Evolutionary conservation across 768 basidiomycete species (phyloP).

Genomic region (Suillus occidentalis): DNA sequence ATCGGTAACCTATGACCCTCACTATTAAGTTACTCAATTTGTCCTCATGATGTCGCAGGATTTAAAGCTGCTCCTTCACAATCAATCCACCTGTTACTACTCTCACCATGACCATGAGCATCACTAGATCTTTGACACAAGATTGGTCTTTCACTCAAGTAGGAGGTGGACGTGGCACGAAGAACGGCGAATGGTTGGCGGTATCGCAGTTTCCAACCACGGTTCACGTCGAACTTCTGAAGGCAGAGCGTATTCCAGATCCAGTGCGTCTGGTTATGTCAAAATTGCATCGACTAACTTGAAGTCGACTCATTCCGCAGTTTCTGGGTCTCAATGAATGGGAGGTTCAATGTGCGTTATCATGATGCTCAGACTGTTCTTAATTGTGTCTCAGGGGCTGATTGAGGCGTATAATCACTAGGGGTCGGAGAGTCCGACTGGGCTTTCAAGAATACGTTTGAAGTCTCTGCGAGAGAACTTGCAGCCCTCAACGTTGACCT

Average conservation of each 20-base stretch:
- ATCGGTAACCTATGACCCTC: constrained; percentile 7
- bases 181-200: constrained; percentile 65
- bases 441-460: constrained; percentile 74
- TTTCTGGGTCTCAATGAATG: constrained; percentile 80
- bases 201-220: constrained; percentile 75
- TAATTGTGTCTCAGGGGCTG: not conserved
- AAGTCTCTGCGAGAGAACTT: constrained; percentile 48
- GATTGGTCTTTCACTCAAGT: constrained; percentile 72
- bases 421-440: constrained; percentile 90
- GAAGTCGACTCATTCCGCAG: constrained; percentile 36
- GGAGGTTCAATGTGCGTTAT: constrained; percentile 80
- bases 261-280: constrained; percentile 55
- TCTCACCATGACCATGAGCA: constrained; percentile 17
- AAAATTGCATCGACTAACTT: constrained; percentile 8
- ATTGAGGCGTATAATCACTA: constrained; percentile 26
- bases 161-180: constrained; percentile 57
- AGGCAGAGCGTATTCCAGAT: constrained; percentile 72
- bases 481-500: constrained; percentile 58
- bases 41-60: not conserved
- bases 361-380: no score
- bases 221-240: constrained; percentile 84
- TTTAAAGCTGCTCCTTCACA: constrained; percentile 9
- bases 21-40: not conserved
- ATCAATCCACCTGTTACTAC: not conserved
- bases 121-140: constrained; percentile 31